Percentiles rank a stretch among this genome's conserved stretches.
phyloP scores from a whole-genome alignment of 2,329 filamentous ascomycete species.

The Aspergillus aculeatus region DNA sequence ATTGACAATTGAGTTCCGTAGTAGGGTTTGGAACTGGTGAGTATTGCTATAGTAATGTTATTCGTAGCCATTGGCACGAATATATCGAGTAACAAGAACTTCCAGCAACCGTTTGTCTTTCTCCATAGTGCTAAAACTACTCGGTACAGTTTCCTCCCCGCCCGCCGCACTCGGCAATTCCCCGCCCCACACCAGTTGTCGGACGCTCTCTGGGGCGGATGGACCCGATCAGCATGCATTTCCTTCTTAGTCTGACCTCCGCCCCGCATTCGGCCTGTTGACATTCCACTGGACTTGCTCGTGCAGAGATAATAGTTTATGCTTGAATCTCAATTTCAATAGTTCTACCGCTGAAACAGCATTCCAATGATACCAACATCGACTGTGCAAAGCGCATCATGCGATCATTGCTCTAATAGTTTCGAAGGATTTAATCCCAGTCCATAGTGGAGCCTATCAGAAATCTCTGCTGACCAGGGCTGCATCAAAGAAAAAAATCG shows the following conservation, averaged over 20 bases:
- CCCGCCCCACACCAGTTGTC: background rate
- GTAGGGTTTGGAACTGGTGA: no score
- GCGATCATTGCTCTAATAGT: background rate
- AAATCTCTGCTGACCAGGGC: background rate
- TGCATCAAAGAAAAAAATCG: conserved; percentile 1
- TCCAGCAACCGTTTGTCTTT: no score
- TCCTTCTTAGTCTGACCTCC: background rate
- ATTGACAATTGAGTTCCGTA: no score
- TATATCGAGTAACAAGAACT: no score
- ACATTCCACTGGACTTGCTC: background rate
- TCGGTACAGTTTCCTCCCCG: no score
- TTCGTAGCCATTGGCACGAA: no score
- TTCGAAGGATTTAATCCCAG: background rate
- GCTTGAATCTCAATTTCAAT: background rate
- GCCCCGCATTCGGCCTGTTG: background rate
- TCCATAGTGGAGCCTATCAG: background rate
- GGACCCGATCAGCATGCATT: background rate
- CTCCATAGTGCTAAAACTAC: no score
- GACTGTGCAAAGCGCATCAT: background rate
- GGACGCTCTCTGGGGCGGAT: background rate
- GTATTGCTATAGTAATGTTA: no score
- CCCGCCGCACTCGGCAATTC: background rate
- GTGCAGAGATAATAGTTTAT: no score
- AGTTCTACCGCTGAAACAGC: background rate
- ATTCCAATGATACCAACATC: background rate